phyloP scores from a whole-genome alignment of 805 yeast species.

The Teunomyces funiuensis region DNA sequence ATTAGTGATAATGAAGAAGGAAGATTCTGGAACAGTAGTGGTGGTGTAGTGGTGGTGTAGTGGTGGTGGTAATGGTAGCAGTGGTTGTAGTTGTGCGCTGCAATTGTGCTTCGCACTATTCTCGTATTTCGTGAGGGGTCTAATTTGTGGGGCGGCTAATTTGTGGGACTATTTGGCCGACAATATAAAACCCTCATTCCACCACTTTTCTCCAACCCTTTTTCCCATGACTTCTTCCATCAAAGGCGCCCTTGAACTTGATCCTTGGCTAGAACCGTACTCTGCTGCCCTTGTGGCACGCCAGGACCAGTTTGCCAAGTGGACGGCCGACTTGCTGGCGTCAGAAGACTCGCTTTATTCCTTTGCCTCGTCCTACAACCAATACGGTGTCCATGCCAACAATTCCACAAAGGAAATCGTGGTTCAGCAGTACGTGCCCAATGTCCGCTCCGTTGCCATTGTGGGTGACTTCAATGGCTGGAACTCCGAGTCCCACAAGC shows the following conservation, averaged over 20 bases:
- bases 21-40: no score
- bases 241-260: slow-evolving; percentile 65
- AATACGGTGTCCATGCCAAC: slow-evolving; percentile 74
- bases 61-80: no score
- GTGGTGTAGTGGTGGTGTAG: no score
- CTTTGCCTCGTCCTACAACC: slow-evolving; percentile 75
- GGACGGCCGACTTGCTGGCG: slow-evolving; percentile 55
- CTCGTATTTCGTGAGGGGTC: slow-evolving; percentile 3
- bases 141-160: slow-evolving; percentile 2
- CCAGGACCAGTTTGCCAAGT: slow-evolving; percentile 61
- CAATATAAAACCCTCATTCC: no score
- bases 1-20: no score
- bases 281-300: slow-evolving; percentile 67
- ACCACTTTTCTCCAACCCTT: background rate
- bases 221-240: slow-evolving; percentile 18
- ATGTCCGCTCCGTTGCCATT: slow-evolving; percentile 71
- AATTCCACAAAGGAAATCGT: slow-evolving; percentile 49
- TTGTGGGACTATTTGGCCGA: slow-evolving; percentile 4
- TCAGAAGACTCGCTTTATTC: slow-evolving; percentile 58
- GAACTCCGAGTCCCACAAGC: slow-evolving; percentile 56
- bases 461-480: slow-evolving; percentile 93
- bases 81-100: no score
- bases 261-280: slow-evolving; percentile 86
- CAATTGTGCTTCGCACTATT: background rate
- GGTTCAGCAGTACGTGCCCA: slow-evolving; percentile 79